Evolutionary conservation across 2,329 filamentous ascomycete species (phyloP), one percentile per base, ranked within the genome.

Genomic region (Colletotrichum sp.): DNA sequence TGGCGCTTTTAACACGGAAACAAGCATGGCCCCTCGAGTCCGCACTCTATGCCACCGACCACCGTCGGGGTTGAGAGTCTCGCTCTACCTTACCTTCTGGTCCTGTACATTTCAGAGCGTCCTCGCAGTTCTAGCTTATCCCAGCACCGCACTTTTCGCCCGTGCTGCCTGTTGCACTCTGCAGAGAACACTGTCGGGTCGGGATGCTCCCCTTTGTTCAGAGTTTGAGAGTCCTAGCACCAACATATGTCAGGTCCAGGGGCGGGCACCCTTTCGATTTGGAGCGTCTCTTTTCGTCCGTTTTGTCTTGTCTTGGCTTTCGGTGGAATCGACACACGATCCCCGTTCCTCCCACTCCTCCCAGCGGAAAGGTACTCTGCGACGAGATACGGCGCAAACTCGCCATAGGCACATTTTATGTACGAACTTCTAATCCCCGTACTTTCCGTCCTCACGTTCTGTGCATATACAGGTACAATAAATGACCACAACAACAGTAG

Each of bases 271-370:
- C 26, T 28, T 34, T 36, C 43, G n/a, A 34, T 39, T 55, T 21
- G n/a, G 63, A 39, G 70, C 70, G 32, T 72, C 63, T 68, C 43
- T 75, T 71, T 73, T 75, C 73, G 73, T 75, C 73, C 73, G 70
- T 73, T 75, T 68, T 75, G 73, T 73, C 60, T 64, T 72, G 73
- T 75, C 73, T 75, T 75, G 73, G 73, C 73, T 64, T 73, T 63
- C 67, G 52, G 60, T 48, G 34, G 61, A 36, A 24, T 61, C 43
- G 57, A 63, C 64, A 64, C 43, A 67, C 32, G 21, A 75, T 59
- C 39, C 70, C 60, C 69, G 73, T 75, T 65, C 73, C 73, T 75
- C 73, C 70, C 73, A 73, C 64, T 75, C 73, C 72, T 73, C 64
- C 64, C 64, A 68, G 73, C 73, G 73, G 73, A 73, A 73, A 73